Conservation (phyloP, 306 rosid species). For the Albizia julibrissin region DNA sequence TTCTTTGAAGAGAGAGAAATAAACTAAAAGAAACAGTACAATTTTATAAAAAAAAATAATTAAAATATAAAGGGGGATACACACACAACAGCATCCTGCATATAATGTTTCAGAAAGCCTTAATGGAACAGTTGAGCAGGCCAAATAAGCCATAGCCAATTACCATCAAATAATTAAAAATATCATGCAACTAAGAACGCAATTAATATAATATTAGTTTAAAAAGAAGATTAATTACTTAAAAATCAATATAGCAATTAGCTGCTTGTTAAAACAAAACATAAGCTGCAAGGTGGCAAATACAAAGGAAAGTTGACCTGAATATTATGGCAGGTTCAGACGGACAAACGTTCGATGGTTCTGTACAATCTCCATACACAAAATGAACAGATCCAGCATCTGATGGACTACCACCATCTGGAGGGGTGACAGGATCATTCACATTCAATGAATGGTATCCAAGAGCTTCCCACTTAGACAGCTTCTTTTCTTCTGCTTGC, state of each 20-base stretch:
- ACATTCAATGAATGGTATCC: slow-evolving; percentile 77
- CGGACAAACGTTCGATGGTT: slow-evolving; percentile 56
- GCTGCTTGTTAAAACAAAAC: slow-evolving; percentile 12
- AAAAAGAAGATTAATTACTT: slow-evolving; percentile 5
- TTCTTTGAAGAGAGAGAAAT: not conserved
- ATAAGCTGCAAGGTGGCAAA: slow-evolving; percentile 20
- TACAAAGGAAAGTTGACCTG: slow-evolving; percentile 51
- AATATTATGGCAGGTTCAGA: slow-evolving; percentile 71
- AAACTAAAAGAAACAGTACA: not conserved
- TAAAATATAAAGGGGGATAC: not conserved
- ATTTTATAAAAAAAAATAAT: not conserved
- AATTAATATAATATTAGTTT: not conserved
- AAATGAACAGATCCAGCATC: slow-evolving; percentile 80
- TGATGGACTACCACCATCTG: slow-evolving; percentile 44
- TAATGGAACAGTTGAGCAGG: not conserved
- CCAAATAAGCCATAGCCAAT: slow-evolving; percentile 7
- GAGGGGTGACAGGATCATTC: slow-evolving; percentile 51
- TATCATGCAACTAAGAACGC: slow-evolving; percentile 7
- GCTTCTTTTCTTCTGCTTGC: slow-evolving; percentile 79
- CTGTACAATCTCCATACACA: slow-evolving; percentile 89
- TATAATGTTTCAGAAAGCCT: slow-evolving; percentile 4
- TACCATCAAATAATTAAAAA: slow-evolving; percentile 11
- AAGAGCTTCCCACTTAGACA: slow-evolving; percentile 74
- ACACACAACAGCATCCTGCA: not conserved
- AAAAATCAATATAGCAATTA: slow-evolving; percentile 4